Conservation (phyloP, 2,329 filamentous ascomycete species). For the Drechslerella dactyloides region DNA sequence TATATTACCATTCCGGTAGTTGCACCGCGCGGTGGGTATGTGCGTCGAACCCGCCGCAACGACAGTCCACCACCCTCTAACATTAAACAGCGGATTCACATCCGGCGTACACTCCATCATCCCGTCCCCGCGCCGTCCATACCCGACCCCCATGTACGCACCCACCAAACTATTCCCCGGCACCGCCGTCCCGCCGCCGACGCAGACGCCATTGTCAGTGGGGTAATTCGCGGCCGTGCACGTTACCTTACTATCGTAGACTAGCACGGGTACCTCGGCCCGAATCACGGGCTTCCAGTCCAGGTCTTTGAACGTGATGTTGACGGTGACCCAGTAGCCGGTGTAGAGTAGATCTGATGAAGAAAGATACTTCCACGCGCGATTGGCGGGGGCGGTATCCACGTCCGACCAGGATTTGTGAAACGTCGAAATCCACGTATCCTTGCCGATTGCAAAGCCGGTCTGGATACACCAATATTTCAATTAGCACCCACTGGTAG, state of each 20-base stretch:
- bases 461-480: conserved; percentile 2
- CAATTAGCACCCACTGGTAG: background rate
- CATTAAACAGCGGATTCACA: conserved; percentile 24
- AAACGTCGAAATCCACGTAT: conserved; percentile 18
- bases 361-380: conserved; percentile 33
- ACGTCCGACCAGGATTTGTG: conserved; percentile 10
- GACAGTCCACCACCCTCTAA: conserved; percentile 12
- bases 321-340: conserved; percentile 35
- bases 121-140: conserved; percentile 17
- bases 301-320: conserved; percentile 29
- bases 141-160: conserved; percentile 31
- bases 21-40: background rate
- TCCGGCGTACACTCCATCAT: conserved; percentile 25
- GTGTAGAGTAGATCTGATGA: conserved; percentile 33
- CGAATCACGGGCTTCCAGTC: conserved; percentile 12
- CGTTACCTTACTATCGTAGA: conserved; percentile 15
- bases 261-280: conserved; percentile 19
- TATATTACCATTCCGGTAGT: conserved; percentile 29
- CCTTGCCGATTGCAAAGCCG: conserved; percentile 31
- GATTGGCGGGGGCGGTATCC: conserved; percentile 1
- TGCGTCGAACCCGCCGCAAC: background rate
- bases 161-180: background rate
- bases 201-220: conserved; percentile 9
- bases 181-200: conserved; percentile 4
- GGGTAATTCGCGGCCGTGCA: conserved; percentile 15